Conservation (phyloP, 345 rosid species). For the Physaria fendleri region DNA sequence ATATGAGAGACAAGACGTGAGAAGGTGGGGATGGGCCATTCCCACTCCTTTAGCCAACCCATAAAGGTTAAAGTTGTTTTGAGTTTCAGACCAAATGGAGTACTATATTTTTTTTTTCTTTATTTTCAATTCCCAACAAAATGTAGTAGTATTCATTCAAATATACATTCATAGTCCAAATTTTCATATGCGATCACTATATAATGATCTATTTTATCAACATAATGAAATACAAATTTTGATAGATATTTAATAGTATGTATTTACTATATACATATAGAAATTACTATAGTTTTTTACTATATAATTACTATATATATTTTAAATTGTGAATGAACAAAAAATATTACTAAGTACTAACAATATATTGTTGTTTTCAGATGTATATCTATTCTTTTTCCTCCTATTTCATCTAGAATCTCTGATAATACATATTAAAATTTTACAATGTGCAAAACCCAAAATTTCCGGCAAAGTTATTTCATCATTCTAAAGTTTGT, state of each 20-base stretch:
- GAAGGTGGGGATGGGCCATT: constrained; percentile 36
- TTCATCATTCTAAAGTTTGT: background rate
- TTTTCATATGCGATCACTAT: constrained; percentile 8
- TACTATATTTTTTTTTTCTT: background rate
- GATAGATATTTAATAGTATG: no score
- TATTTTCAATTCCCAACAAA: constrained; percentile 19
- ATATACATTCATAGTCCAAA: background rate
- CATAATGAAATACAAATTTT: background rate
- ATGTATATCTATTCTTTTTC: background rate
- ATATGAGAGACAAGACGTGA: constrained; percentile 34
- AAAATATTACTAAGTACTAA: no score
- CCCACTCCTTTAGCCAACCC: constrained; percentile 38
- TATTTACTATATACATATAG: no score
- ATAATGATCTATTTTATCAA: background rate
- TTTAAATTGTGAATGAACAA: no score
- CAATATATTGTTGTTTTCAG: no score
- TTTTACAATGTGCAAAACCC: background rate
- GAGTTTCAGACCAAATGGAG: constrained; percentile 35
- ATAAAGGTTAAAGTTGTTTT: constrained; percentile 34
- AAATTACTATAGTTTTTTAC: no score
- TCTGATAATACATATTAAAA: no score
- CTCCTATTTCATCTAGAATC: background rate
- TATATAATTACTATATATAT: no score
- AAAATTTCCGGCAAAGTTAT: no score
- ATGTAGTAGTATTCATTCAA: background rate